A percentile compares a stretch with the other conserved stretches of the same genome.
Conservation (phyloP, 768 basidiomycete genomes). For the Termitomyces bulborhizus region DNA sequence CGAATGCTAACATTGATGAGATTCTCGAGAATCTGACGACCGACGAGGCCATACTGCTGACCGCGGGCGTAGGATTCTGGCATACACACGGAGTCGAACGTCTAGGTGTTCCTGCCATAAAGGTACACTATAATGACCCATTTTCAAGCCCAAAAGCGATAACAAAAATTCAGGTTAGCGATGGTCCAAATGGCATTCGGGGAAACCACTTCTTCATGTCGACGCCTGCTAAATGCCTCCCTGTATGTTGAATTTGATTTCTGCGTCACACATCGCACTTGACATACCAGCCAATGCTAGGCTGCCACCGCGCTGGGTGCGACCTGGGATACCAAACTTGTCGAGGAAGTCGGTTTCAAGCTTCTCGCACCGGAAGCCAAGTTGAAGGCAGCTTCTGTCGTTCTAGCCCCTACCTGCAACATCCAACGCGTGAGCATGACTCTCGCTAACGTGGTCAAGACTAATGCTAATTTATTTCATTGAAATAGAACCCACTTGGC, state of each 20-base stretch:
- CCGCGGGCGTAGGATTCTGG: slow-evolving; percentile 75
- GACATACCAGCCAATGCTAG: slow-evolving; percentile 16
- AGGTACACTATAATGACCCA: slow-evolving; percentile 30
- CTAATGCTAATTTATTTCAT: slow-evolving; percentile 1
- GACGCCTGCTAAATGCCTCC: slow-evolving; percentile 74
- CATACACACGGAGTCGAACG: slow-evolving; percentile 61
- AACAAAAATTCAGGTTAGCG: slow-evolving; percentile 46
- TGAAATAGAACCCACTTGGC: slow-evolving; percentile 56
- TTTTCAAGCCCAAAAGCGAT: background rate
- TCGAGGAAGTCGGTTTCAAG: slow-evolving; percentile 55
- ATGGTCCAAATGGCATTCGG: slow-evolving; percentile 73
- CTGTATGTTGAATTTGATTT: slow-evolving; percentile 29
- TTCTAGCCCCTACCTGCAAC: slow-evolving; percentile 80
- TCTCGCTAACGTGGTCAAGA: background rate
- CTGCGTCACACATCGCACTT: background rate
- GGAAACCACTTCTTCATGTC: slow-evolving; percentile 79
- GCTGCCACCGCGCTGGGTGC: slow-evolving; percentile 71
- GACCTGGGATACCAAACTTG: slow-evolving; percentile 63
- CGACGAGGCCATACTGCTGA: slow-evolving; percentile 69
- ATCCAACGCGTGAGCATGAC: slow-evolving; percentile 58
- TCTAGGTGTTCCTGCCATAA: slow-evolving; percentile 65
- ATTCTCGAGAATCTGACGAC: slow-evolving; percentile 62
- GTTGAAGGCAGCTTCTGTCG: slow-evolving; percentile 57
- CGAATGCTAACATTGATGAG: slow-evolving; percentile 52
- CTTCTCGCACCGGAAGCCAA: slow-evolving; percentile 71